Conservation (phyloP, 345 rosid species). For the Cochlearia excelsa region DNA sequence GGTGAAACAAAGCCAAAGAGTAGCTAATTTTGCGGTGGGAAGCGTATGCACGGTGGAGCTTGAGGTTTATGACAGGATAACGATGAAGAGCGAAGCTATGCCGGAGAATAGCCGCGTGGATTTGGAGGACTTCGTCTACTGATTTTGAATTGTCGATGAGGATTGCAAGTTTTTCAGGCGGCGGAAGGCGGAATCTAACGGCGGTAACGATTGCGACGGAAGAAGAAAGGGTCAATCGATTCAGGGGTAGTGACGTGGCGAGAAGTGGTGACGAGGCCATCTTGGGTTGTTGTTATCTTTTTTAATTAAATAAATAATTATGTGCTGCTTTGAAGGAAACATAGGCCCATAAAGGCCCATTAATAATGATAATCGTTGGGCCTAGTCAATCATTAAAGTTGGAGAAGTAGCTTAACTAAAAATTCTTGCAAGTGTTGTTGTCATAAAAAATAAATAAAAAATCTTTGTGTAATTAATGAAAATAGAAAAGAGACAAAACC, state of each 20-base stretch:
- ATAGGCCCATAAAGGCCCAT: not conserved
- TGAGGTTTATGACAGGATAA: conserved; percentile 58
- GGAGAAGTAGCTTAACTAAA: no score
- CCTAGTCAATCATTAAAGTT: not conserved
- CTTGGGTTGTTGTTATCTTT: not conserved
- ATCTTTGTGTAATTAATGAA: conserved; percentile 4
- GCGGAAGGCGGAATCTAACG: conserved; percentile 27
- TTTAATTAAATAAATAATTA: not conserved
- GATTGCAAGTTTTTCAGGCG: conserved; percentile 44
- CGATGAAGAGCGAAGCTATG: conserved; percentile 49
- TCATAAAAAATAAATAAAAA: no score
- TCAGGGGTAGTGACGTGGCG: conserved; percentile 25
- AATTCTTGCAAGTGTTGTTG: no score
- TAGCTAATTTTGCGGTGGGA: conserved; percentile 46
- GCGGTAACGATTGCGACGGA: conserved; percentile 26
- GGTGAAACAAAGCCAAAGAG: conserved; percentile 54
- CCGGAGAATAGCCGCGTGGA: conserved; percentile 70
- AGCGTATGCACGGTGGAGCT: conserved; percentile 84
- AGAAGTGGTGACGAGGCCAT: conserved; percentile 45
- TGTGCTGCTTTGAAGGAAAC: not conserved
- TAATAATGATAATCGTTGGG: not conserved
- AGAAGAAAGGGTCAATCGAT: conserved; percentile 9
- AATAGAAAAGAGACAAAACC: conserved; percentile 20
- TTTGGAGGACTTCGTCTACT: conserved; percentile 42
- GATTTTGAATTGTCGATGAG: conserved; percentile 51